Percentiles rank a stretch among this genome's conserved stretches.
phyloP scores from a whole-genome alignment of 768 basidiomycete species.

The Russula dissimulans region DNA sequence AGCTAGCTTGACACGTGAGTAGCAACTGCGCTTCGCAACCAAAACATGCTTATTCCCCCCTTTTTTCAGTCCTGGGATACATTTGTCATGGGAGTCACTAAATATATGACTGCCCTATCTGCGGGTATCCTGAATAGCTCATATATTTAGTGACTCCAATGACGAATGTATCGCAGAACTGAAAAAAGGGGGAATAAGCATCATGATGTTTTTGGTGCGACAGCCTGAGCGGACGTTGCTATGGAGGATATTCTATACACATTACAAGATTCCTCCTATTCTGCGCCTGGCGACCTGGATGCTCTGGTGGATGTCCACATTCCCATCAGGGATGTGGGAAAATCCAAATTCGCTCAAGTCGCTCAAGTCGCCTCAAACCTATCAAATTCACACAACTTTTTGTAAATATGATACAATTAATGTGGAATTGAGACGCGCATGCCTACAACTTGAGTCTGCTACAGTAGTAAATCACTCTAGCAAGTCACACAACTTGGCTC shows the following conservation, averaged over 20 bases:
- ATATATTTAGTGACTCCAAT: conserved; percentile 58
- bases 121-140: conserved; percentile 70
- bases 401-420: too few relatives aligned
- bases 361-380: too few relatives aligned
- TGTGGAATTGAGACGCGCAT: too few relatives aligned
- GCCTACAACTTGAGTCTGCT: too few relatives aligned
- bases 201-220: conserved; percentile 50
- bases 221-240: conserved; percentile 82
- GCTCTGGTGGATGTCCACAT: conserved; percentile 32
- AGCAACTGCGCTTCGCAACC: neutral
- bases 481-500: too few relatives aligned
- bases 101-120: conserved; percentile 60
- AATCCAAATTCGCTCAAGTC: too few relatives aligned
- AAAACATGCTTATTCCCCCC: conserved; percentile 17
- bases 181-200: conserved; percentile 18
- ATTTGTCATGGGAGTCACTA: conserved; percentile 48
- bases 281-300: conserved; percentile 54
- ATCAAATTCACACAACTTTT: too few relatives aligned
- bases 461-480: too few relatives aligned
- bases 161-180: conserved; percentile 74
- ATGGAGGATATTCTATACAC: conserved; percentile 90
- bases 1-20: conserved; percentile 19
- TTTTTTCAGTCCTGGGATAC: conserved; percentile 64
- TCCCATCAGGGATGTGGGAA: too few relatives aligned
- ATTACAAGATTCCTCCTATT: conserved; percentile 29